Base-by-base conservation (phyloP, 2,329 filamentous ascomycete genomes). In the Penicillium sp. region DNA sequence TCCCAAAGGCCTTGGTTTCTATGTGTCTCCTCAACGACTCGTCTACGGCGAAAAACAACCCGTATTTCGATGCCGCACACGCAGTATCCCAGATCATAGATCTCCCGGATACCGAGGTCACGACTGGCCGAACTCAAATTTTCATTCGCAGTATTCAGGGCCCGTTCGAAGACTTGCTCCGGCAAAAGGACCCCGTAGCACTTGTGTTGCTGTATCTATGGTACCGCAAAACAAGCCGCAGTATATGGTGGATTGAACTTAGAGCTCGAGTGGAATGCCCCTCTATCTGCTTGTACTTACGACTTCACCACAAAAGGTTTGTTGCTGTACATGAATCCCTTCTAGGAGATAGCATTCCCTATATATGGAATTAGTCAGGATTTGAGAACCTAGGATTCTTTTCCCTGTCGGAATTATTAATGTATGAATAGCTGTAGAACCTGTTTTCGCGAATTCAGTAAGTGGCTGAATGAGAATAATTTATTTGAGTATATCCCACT, bases 171-270 rank as follows among this genome's bases (percentile, higher is more conserved):
- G 20, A 30, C 0, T 48, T 75, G 20, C 63, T 78, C 0, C 52
- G 29, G 10, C 13, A 44, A 3, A 74, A 49, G 10, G 74, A 78
- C 29, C 68, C 75, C 2, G 54, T 69, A 0, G 73, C 75, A 1
- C 66, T 78, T 0, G 34, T 77, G 43, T 30, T 78, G 29, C 54
- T 78, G 0, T 75, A 75, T 55, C 49, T 77, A 3, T 78, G 75
- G 75, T 78, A 77, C 39, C 60, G 63, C 17, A 77, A 76, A 59
- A 65, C 68, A 48, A 43, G 74, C 29, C 66, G 66, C 13, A 65
- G 65, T 59, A 68, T 77, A 54, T 78, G 76, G 76, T 78, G 74
- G 73, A 69, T 78, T 52, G 68, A 68, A 17, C 63, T 77, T 1
- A 65, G 76, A 27, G 72, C 74, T 1, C 67, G 67, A 45, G 67